Base-by-base conservation (phyloP, 306 rosid genomes). In the Hippophae gyantsensis region DNA sequence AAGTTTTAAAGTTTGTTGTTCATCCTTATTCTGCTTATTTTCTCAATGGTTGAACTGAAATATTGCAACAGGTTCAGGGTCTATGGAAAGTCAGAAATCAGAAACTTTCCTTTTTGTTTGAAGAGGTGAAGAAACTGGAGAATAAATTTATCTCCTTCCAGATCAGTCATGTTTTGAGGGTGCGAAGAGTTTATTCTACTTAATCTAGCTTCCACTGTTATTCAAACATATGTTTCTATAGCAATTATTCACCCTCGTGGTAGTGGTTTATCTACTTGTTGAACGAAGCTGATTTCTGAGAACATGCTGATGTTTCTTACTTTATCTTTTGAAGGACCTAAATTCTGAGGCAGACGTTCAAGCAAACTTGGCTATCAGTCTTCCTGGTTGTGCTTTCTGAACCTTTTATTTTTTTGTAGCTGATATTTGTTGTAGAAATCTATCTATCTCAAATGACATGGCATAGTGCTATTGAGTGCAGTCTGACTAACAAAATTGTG, bases 301-400 rank as follows among this genome's bases (percentile, higher is more conserved):
- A 25, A 66, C 27, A 49, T 74, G 59, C 44, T 72, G 57, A 76
- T 52, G 42, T 65, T 74, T 55, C 66, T 40, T 46, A 53, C 62
- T 71, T 8, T 67, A 44, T 67, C 65, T 60, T 75, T 53, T 40
- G 58, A 74, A 92, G 97, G 75, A 73, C 32, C 61, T 56, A 46
- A 92, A 87, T 75, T 66, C 96, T 5, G 99, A 85, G 43, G 99
- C 96, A 23, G 99, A 92, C 67, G 88, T 82, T 67, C 82, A 87
- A 80, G 95, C 99, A 58, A 92, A 92, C 80, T 78, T 81, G 75
- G 99, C 88, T 9, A 5, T 76, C 65, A 10, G 65, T 61, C 95
- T 92, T 60, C 79, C 78, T n/a, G 95, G 99, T 88, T 64, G 79
- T 82, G 48, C 67, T 61, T 60, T 55, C 52, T 66, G 69, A 55